These are phyloP conservation scores for Phaeotremella skinneri DNA, from an alignment of 768 basidiomycete species.

Conservation along the genomic window DNA sequence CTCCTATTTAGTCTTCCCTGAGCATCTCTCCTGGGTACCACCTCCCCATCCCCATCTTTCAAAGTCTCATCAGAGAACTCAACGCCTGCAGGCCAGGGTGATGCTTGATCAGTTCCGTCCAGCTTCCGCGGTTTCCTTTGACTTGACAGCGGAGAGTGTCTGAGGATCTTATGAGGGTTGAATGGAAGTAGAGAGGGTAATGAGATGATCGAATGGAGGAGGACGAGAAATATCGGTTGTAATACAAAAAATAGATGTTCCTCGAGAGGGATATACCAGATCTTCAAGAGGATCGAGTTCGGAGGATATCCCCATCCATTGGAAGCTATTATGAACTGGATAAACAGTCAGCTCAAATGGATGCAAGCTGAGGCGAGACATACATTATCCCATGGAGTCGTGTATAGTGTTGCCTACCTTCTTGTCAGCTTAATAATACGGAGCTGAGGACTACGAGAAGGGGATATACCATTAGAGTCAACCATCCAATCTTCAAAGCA, in stretches of 20 bases:
- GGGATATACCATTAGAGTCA: constrained; percentile 39
- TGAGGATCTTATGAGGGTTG: constrained; percentile 9
- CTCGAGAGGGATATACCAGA: constrained; percentile 45
- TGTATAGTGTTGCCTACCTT: constrained; percentile 46
- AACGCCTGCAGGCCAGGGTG: background rate
- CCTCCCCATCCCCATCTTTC: background rate
- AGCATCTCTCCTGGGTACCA: background rate
- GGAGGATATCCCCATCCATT: constrained; percentile 45
- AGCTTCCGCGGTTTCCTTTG: background rate
- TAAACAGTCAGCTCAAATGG: background rate
- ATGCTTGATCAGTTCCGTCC: background rate
- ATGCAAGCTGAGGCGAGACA: constrained; percentile 3
- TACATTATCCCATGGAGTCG: constrained; percentile 52
- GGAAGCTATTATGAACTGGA: constrained; percentile 38
- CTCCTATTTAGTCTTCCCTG: background rate
- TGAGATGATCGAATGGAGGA: constrained; percentile 38
- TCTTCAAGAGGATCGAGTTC: constrained; percentile 35
- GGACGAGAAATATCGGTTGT: constrained; percentile 44
- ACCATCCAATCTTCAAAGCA: constrained; percentile 42
- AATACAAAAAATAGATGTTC: constrained; percentile 50
- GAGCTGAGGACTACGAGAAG: background rate
- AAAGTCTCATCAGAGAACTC: background rate
- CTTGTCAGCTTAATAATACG: background rate
- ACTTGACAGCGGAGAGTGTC: background rate
- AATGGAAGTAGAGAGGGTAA: constrained; percentile 37